Evolutionary conservation across 768 basidiomycete species (phyloP).

Genomic region (Phylloporus scabripes): DNA sequence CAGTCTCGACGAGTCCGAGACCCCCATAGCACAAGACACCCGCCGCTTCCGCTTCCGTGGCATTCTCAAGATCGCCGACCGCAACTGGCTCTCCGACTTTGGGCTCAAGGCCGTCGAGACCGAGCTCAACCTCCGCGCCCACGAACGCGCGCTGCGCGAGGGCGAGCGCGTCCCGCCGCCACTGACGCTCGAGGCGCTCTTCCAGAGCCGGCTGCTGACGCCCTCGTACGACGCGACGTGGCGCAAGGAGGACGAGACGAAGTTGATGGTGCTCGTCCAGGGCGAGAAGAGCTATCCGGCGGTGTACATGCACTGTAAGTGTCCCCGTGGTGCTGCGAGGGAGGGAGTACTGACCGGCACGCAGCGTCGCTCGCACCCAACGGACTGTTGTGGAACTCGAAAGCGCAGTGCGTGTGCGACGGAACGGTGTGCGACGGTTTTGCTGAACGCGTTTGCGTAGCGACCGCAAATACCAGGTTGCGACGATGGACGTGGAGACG

Average conservation of each 20-base stretch:
- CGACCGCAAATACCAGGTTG: slow-evolving; percentile 40
- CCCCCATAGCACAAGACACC: slow-evolving; percentile 26
- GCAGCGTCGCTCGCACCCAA: slow-evolving; percentile 27
- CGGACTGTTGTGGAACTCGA: slow-evolving; percentile 31
- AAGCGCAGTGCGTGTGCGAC: slow-evolving; percentile 24
- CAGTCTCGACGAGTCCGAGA: slow-evolving; percentile 48
- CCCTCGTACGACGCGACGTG: slow-evolving; percentile 12
- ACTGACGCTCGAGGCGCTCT: slow-evolving; percentile 35
- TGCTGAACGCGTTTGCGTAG: slow-evolving; percentile 27
- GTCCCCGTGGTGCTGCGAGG: neutral
- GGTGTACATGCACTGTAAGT: slow-evolving; percentile 37
- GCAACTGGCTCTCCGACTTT: slow-evolving; percentile 45
- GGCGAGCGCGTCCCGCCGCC: slow-evolving; percentile 16
- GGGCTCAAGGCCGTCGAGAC: slow-evolving; percentile 38
- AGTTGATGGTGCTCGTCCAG: slow-evolving; percentile 39
- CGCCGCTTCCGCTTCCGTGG: slow-evolving; percentile 47
- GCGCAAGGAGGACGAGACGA: slow-evolving; percentile 14
- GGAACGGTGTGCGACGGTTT: neutral
- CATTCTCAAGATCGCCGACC: slow-evolving; percentile 39
- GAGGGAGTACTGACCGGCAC: neutral
- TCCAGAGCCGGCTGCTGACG: slow-evolving; percentile 18
- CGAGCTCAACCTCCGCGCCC: slow-evolving; percentile 41
- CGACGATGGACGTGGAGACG: slow-evolving; percentile 41
- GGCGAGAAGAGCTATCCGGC: slow-evolving; percentile 38
- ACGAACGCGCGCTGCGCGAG: slow-evolving; percentile 22